A percentile compares a stretch with the other conserved stretches of the same genome.
phyloP scores from a whole-genome alignment of 1,284 basidiomycete species.

The Cystobasidium pallidum region DNA sequence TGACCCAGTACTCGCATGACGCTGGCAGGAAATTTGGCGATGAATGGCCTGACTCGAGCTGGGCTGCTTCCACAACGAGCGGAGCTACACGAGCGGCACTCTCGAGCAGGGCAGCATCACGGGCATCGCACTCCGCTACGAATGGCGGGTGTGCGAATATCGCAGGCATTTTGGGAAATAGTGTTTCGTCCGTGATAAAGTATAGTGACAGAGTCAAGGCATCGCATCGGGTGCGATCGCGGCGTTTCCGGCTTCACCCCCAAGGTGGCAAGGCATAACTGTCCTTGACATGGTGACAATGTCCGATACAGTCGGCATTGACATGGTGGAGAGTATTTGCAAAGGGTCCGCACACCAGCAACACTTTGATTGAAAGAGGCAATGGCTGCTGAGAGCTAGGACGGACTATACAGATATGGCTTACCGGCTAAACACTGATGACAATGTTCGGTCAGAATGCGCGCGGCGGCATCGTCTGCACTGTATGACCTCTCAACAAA shows the following conservation, averaged over 20 bases:
- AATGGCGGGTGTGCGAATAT: conserved; percentile 53
- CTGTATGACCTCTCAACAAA: too few relatives aligned
- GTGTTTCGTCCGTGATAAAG: neutral
- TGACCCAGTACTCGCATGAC: conserved; percentile 61
- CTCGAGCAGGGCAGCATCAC: conserved; percentile 52
- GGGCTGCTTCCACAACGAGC: conserved; percentile 66
- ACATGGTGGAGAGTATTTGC: too few relatives aligned
- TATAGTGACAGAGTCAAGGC: neutral
- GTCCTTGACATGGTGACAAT: neutral
- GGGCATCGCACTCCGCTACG: conserved; percentile 57
- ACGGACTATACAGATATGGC: too few relatives aligned
- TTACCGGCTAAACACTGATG: too few relatives aligned
- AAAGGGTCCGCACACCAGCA: too few relatives aligned
- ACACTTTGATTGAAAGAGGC: too few relatives aligned
- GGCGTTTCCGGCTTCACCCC: too few relatives aligned
- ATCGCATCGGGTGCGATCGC: neutral
- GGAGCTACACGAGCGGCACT: conserved; percentile 15
- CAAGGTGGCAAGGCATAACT: neutral
- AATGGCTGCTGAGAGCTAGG: too few relatives aligned
- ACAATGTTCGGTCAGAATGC: too few relatives aligned
- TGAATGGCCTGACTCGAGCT: conserved; percentile 50
- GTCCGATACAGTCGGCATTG: too few relatives aligned
- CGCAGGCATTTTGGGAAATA: conserved; percentile 18
- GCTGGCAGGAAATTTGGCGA: conserved; percentile 49
- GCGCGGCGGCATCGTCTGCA: too few relatives aligned